Conservation (phyloP, 345 rosid genomes). For the Gynandropsis gynandra region DNA sequence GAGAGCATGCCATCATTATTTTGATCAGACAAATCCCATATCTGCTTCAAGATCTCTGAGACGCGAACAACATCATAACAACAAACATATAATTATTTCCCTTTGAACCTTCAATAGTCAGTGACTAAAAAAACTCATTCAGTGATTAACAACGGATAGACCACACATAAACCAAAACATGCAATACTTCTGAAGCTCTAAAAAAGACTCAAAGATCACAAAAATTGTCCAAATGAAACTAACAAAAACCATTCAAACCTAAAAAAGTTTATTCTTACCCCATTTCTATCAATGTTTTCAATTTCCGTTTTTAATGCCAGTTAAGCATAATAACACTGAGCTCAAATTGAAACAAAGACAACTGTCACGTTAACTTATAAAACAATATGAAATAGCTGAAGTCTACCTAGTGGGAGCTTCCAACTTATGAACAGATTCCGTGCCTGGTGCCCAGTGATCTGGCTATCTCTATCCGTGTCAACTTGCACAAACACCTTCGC, state of each 20-base stretch:
- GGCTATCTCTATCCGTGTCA: slow-evolving; percentile 93
- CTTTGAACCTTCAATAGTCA: not conserved
- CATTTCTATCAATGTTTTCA: no score
- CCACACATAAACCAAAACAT: slow-evolving; percentile 14
- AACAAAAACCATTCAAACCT: not conserved
- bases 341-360: slow-evolving; percentile 13
- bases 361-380: slow-evolving; percentile 3
- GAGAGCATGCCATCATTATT: slow-evolving; percentile 98
- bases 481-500: slow-evolving; percentile 87
- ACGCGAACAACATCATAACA: slow-evolving; percentile 29
- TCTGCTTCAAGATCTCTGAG: slow-evolving; percentile 84
- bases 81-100: slow-evolving; percentile 15
- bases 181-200: slow-evolving; percentile 13
- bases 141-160: not conserved
- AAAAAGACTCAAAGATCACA: slow-evolving; percentile 2
- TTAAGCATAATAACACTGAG: slow-evolving; percentile 7
- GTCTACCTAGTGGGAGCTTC: slow-evolving; percentile 93
- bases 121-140: not conserved
- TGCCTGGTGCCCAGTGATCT: slow-evolving; percentile 83
- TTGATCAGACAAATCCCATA: slow-evolving; percentile 97
- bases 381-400: slow-evolving; percentile 12
- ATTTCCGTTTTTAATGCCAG: not conserved
- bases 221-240: slow-evolving; percentile 13
- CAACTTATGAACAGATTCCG: slow-evolving; percentile 90
- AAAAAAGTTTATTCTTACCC: slow-evolving; percentile 8